A percentile compares a stretch with the other conserved stretches of the same genome.
Evolutionary conservation across 495 filamentous ascomycete genomes (phyloP).

Genomic region (Penicillium taxi): DNA sequence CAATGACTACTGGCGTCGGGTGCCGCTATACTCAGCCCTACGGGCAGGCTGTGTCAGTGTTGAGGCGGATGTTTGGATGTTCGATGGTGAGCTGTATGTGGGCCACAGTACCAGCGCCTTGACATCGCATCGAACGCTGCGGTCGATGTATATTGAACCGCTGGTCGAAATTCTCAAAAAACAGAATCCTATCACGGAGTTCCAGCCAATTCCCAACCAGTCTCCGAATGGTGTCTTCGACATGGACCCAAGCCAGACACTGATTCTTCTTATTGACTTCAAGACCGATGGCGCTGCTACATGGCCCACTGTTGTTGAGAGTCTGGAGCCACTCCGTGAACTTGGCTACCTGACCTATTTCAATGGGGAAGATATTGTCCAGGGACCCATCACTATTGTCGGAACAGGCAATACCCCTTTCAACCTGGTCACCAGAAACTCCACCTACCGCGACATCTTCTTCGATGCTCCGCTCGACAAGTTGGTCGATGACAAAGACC

Average conservation of each 20-base stretch:
- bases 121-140: constrained; percentile 42
- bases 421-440: constrained; percentile 43
- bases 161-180: constrained; percentile 43
- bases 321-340: constrained; percentile 58
- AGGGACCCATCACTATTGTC: constrained; percentile 64
- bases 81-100: constrained; percentile 57
- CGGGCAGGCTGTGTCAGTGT: constrained; percentile 58
- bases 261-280: constrained; percentile 66
- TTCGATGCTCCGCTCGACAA: constrained; percentile 52
- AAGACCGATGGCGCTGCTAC: constrained; percentile 49
- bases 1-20: constrained; percentile 80
- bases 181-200: constrained; percentile 37
- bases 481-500: constrained; percentile 19
- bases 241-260: constrained; percentile 48
- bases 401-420: constrained; percentile 76
- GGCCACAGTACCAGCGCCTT: constrained; percentile 45
- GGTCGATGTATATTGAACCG: constrained; percentile 49
- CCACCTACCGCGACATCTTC: constrained; percentile 50
- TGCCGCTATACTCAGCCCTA: constrained; percentile 62
- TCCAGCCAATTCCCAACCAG: constrained; percentile 17
- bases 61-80: constrained; percentile 85
- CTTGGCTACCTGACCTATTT: constrained; percentile 55
- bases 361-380: constrained; percentile 38
- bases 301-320: constrained; percentile 46
- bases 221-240: constrained; percentile 37